Base-by-base conservation (phyloP, 2,329 filamentous ascomycete species). In the Trichoderma sp. region DNA sequence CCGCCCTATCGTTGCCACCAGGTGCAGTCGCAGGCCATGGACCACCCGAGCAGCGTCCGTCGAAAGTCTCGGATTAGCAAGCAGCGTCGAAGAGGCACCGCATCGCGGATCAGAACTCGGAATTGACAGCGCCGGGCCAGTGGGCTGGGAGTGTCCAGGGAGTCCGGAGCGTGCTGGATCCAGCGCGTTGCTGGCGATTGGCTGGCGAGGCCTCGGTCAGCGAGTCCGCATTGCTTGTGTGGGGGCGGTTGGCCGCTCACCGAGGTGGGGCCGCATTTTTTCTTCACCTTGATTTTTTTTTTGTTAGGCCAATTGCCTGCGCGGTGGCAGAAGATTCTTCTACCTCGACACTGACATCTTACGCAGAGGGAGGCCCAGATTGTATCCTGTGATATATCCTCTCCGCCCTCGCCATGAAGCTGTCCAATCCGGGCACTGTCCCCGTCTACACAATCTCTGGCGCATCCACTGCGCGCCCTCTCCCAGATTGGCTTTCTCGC, bases 401-500 rank as follows among this genome's bases (percentile, higher is more conserved):
- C 51, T 10, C 39, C 14, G 11, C 55, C 39, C 28, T 39, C n/a
- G 59, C 67, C 70, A 95, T 95, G 92, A 93, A 94, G 84, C 87
- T 94, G 79, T 90, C 91, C 32, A 93, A 93, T 75, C 89, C 92
- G 72, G 92, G 93, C 71, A 86, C 90, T 55, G 91, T 97, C 70
- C 92, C 92, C 68, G 94, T 97, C 2, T 99, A 99, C 78, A 98
- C 96, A 66, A 92, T 99, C 75, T 94, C 95, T 46, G 96, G 96
- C 72, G 93, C 93, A 39, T 93, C 93, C 43, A 95, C 93, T 21
- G 91, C 93, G 7, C 88, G 95, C 30, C 92, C 93, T 24, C 86
- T 99, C 34, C 96, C 96, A 70, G 96, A 99, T 81, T 99, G 96
- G 94, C 91, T 99, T 70, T 91, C 94, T 39, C 88, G 93, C 73